Evolutionary conservation across 192 early-diverging fungal species (phyloP).

Genomic region (Pilobolus umbonatus): DNA sequence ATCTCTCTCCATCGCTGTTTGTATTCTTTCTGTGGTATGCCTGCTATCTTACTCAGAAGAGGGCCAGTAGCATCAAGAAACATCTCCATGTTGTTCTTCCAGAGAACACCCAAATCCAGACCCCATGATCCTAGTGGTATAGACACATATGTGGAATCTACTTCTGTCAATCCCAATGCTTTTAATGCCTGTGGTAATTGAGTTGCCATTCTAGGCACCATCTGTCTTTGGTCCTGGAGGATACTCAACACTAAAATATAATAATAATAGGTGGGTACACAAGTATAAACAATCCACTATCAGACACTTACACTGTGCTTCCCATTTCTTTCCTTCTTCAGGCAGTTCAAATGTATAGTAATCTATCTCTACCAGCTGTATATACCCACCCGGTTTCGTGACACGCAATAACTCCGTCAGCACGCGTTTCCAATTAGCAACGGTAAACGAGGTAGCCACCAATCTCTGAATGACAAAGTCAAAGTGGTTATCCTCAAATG

Average conservation of each 20-base stretch:
- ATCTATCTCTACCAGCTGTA: slow-evolving; percentile 31
- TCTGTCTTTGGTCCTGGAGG: background rate
- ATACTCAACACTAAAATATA: background rate
- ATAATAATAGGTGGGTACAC: background rate
- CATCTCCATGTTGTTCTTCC: slow-evolving; percentile 13
- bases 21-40: background rate
- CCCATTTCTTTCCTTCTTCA: slow-evolving; percentile 8
- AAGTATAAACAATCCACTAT: background rate
- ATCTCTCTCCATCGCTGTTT: background rate
- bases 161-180: slow-evolving; percentile 4
- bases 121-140: slow-evolving; percentile 23
- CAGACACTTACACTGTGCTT: background rate
- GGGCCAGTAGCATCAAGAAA: slow-evolving; percentile 4
- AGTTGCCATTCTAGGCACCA: slow-evolving; percentile 8
- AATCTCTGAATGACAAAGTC: slow-evolving; percentile 17
- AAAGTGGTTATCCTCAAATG: slow-evolving; percentile 22
- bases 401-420: slow-evolving; percentile 23
- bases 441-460: background rate
- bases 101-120: slow-evolving; percentile 20
- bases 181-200: background rate
- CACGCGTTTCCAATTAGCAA: slow-evolving; percentile 9
- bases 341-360: slow-evolving; percentile 6
- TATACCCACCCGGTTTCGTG: slow-evolving; percentile 31
- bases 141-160: slow-evolving; percentile 4
- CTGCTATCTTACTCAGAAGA: background rate